Evolutionary conservation across 139 green algal genomes (phyloP).

Genomic region (Chlamydomonas urium): DNA sequence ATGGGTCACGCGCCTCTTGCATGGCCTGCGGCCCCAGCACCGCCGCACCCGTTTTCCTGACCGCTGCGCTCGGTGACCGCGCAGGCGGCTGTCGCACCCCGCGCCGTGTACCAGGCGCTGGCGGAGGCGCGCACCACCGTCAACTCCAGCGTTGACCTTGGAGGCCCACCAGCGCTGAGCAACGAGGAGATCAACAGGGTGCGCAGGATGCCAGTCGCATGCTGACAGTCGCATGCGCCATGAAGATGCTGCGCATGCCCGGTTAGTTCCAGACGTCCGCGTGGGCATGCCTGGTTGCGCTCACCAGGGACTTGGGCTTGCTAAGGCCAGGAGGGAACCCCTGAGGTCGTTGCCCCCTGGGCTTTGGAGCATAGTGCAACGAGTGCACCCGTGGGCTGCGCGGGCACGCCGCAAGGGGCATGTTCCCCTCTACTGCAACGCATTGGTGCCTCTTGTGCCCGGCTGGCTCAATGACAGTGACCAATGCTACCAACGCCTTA

Average conservation of each 20-base stretch:
- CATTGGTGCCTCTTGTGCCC: neutral
- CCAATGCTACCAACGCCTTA: neutral
- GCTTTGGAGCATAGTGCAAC: too few relatives aligned
- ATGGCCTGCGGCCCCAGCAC: too few relatives aligned
- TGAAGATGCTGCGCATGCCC: neutral
- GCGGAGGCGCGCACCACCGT: neutral
- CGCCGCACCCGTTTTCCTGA: too few relatives aligned
- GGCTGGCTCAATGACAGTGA: neutral
- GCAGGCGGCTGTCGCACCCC: too few relatives aligned
- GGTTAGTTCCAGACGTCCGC: neutral
- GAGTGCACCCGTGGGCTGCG: neutral
- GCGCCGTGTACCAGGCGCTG: too few relatives aligned
- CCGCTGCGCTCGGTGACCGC: too few relatives aligned
- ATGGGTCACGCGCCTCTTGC: too few relatives aligned
- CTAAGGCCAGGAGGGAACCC: too few relatives aligned
- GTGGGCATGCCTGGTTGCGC: neutral
- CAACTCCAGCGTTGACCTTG: neutral
- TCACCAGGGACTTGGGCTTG: too few relatives aligned
- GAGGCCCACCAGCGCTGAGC: neutral
- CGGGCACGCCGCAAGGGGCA: neutral
- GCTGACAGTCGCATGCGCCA: neutral
- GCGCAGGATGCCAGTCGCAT: neutral
- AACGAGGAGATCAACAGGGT: conserved; percentile 1
- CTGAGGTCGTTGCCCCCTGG: too few relatives aligned
- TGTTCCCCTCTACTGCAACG: neutral